phyloP scores from a whole-genome alignment of 1,284 basidiomycete genomes.

The Malassezia caprae region DNA sequence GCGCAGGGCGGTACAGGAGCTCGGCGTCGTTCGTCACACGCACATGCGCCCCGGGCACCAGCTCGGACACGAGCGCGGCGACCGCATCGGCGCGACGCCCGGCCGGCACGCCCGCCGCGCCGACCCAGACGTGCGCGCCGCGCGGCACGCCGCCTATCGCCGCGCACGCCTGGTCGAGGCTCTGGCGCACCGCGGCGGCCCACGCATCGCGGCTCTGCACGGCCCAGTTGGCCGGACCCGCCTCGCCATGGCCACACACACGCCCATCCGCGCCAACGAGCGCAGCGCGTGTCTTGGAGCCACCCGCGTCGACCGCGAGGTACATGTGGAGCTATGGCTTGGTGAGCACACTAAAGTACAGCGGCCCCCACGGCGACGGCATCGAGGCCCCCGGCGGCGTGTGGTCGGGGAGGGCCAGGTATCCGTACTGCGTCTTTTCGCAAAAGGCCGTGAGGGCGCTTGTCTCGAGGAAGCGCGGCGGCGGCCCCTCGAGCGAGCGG shows the following conservation, averaged over 20 bases:
- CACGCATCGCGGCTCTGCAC: conserved; percentile 17
- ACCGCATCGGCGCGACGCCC: neutral
- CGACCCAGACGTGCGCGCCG: conserved; percentile 26
- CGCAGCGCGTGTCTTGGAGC: conserved; percentile 23
- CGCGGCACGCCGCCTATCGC: neutral
- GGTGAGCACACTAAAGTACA: conserved; percentile 8
- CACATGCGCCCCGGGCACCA: neutral
- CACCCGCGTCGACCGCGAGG: conserved; percentile 27
- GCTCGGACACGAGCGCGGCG: neutral
- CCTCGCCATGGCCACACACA: conserved; percentile 17
- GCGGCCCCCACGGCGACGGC: conserved; percentile 9
- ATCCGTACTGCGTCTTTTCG: conserved; percentile 5
- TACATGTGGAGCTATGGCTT: neutral
- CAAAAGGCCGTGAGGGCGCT: neutral
- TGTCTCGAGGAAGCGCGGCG: neutral
- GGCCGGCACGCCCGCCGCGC: conserved; percentile 26
- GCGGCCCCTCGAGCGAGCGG: neutral
- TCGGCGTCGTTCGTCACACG: conserved; percentile 30
- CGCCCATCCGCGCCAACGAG: conserved; percentile 16
- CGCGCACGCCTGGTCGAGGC: neutral
- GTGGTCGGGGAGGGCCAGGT: conserved; percentile 4
- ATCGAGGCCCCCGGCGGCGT: neutral
- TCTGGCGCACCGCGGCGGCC: neutral
- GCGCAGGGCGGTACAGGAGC: conserved; percentile 19
- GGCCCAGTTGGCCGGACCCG: conserved; percentile 24